phyloP scores from a whole-genome alignment of 305 asterid genomes.

The Rubia balearica region DNA sequence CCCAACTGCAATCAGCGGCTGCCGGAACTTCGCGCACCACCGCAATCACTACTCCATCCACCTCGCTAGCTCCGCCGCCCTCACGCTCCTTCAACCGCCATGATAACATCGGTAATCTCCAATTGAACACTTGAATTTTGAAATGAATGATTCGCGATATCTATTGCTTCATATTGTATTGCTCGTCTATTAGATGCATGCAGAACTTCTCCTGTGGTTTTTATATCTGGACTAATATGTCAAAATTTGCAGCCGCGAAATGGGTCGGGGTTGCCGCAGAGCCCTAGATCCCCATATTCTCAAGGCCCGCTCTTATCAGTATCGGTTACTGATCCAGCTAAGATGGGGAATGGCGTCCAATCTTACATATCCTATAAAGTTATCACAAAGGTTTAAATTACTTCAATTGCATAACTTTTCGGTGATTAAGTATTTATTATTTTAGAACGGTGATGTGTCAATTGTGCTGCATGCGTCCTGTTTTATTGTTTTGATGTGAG shows the following conservation, averaged over 20 bases:
- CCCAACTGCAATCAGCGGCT: background rate
- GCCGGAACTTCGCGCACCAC: conserved; percentile 16
- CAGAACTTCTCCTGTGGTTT: background rate
- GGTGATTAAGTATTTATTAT: background rate
- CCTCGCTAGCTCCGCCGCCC: background rate
- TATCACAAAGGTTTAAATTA: conserved; percentile 55
- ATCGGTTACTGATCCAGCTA: conserved; percentile 91
- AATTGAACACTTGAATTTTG: background rate
- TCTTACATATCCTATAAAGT: conserved; percentile 96
- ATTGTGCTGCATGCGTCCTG: background rate
- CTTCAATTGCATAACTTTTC: background rate
- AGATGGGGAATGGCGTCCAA: conserved; percentile 98
- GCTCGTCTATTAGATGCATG: background rate
- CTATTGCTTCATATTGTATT: background rate
- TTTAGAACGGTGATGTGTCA: background rate
- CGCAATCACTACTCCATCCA: background rate
- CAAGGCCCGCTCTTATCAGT: conserved; percentile 60
- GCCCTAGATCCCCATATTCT: conserved; percentile 86
- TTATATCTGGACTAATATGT: background rate
- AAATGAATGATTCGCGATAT: background rate
- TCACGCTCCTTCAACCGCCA: conserved; percentile 7
- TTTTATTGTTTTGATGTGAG: background rate
- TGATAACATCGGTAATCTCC: conserved; percentile 22
- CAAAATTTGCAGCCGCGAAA: conserved; percentile 36
- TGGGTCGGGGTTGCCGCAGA: conserved; percentile 64